phyloP scores from a whole-genome alignment of 352 stramenopile species.

The Ophiocytium majus region DNA sequence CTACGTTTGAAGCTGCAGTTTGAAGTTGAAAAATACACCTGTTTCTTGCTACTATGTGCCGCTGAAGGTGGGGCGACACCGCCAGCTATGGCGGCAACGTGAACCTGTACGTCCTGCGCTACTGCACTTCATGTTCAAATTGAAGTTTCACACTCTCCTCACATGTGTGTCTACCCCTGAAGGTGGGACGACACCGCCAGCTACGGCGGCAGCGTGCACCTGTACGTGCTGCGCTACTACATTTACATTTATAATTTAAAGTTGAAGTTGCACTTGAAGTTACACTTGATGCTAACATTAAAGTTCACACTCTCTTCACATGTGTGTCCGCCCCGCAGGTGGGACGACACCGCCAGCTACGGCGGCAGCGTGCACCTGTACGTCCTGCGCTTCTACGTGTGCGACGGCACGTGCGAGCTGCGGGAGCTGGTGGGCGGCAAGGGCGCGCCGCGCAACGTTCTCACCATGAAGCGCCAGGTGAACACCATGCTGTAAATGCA shows the following conservation, averaged over 20 bases:
- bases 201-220: conserved; percentile 21
- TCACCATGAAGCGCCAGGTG: conserved; percentile 18
- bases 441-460: not conserved
- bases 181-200: conserved; percentile 41
- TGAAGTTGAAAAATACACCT: too few species aligned
- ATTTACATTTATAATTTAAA: too few species aligned
- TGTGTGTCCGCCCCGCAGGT: conserved; percentile 28
- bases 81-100: conserved; percentile 10
- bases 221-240: conserved; percentile 42
- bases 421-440: conserved; percentile 47
- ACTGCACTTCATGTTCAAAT: too few species aligned
- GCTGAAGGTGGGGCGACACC: conserved; percentile 41
- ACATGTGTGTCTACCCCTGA: not conserved
- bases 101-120: not conserved
- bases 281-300: too few species aligned
- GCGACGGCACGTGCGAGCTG: conserved; percentile 46
- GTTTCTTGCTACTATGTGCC: too few species aligned
- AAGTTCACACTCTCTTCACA: not conserved
- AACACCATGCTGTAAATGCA: too few species aligned
- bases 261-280: too few species aligned
- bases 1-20: not conserved
- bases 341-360: conserved; percentile 32
- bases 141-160: not conserved
- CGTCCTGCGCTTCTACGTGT: conserved; percentile 37
- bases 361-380: conserved; percentile 34